phyloP scores from a whole-genome alignment of 2,329 filamentous ascomycete genomes.

The Bipolaris bicolor region DNA sequence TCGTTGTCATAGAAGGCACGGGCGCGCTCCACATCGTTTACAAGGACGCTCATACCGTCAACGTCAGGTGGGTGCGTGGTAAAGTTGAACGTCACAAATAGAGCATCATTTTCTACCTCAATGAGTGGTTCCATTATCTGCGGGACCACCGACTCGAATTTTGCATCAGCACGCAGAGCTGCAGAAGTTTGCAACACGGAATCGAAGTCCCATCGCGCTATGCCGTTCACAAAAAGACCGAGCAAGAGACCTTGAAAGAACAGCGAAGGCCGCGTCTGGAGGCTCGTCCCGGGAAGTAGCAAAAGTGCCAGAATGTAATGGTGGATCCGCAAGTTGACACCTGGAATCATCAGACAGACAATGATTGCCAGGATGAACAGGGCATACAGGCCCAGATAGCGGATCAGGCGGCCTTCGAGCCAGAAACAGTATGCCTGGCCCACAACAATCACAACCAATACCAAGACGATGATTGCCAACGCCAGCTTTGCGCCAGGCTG shows the following conservation, averaged over 20 bases:
- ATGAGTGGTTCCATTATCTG: conserved; percentile 34
- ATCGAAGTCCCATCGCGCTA: conserved; percentile 48
- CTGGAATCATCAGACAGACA: conserved; percentile 72
- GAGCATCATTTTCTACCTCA: conserved; percentile 50
- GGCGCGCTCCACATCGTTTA: conserved; percentile 80
- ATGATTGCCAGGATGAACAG: conserved; percentile 70
- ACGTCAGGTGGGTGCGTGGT: conserved; percentile 55
- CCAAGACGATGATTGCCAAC: conserved; percentile 74
- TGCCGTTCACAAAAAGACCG: conserved; percentile 46
- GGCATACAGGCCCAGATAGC: conserved; percentile 78
- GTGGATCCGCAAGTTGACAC: conserved; percentile 83
- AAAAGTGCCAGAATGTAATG: conserved; percentile 60
- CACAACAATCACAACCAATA: conserved; percentile 69
- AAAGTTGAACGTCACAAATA: conserved; percentile 65
- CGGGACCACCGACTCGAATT: conserved; percentile 65
- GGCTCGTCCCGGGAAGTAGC: conserved; percentile 43
- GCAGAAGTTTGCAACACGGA: conserved; percentile 79
- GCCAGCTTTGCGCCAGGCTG: conserved; percentile 88
- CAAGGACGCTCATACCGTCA: conserved; percentile 77
- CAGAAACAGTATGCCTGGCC: conserved; percentile 87
- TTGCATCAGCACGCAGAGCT: conserved; percentile 65
- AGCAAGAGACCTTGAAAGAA: conserved; percentile 46
- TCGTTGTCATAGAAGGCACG: conserved; percentile 37
- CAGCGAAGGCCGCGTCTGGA: conserved; percentile 45
- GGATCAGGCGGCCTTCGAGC: conserved; percentile 77